Base-by-base conservation (phyloP, 148 eudicot genomes). In the Drosera capensis region DNA sequence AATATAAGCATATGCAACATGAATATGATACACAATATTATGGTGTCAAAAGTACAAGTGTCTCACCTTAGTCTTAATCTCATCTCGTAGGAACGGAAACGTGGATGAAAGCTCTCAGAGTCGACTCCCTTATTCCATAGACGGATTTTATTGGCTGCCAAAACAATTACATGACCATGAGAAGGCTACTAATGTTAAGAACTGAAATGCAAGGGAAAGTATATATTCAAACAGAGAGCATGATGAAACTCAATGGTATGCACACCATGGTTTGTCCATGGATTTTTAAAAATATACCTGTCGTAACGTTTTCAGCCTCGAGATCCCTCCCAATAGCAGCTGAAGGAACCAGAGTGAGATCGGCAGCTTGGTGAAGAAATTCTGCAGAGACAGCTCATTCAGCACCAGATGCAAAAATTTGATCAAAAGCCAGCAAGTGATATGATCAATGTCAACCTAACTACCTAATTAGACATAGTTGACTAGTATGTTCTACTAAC, bases 61-160 rank as follows among this genome's bases (percentile, higher is more conserved):
- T 29, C 56, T 26, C 45, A 84, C 99, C 93, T 90, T 37, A 84
- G 68, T 62, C 78, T 78, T 50, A 68, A 18, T 70, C 95, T 71
- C 95, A 90, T 84, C 45, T 80, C 97, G 51, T 68, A 68, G 23
- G 80, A 78, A 17, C 78, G 71, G 50, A 64, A 90, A 43, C 66
- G 68, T 13, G 97, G 97, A 57, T 90, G 77, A 65, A 90, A 90
- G 58, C 95, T 73, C 67, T 84, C 97, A 36, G 95, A 90, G 64
- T 90, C 97, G 23, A 90, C 97, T 48, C 95, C 97, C 71, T 90
- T 90, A 60, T 90, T 90, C 97, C 97, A 90, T 29, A 90, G 72
- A 43, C 95, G 84, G 24, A 90, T 90, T 23, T 40, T 67, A 57
- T 71, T 65, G 43, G 66, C 81, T 79, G 63, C 30, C 47, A 50